Percentiles rank a stretch among this genome's conserved stretches.
Conservation (phyloP, 768 basidiomycete species). For the Phanerodontia chrysosporium region DNA sequence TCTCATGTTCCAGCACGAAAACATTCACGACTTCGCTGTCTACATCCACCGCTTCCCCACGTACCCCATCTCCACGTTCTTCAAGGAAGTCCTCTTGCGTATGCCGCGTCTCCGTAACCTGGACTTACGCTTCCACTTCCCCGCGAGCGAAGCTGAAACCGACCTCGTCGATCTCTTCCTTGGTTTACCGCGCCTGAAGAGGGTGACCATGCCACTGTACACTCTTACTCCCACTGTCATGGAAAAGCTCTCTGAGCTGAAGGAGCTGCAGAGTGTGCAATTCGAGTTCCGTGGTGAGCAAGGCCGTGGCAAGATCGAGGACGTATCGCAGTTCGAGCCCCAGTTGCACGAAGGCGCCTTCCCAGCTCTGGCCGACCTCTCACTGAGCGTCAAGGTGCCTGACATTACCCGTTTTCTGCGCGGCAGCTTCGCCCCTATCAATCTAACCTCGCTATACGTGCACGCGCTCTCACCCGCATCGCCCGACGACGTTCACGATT, state of each 20-base stretch:
- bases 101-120: slow-evolving; percentile 48
- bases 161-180: slow-evolving; percentile 36
- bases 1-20: slow-evolving; percentile 56
- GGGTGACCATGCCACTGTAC: slow-evolving; percentile 48
- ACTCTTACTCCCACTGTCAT: slow-evolving; percentile 43
- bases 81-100: slow-evolving; percentile 39
- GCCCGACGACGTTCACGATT: slow-evolving; percentile 35
- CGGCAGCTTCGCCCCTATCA: slow-evolving; percentile 40
- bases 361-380: slow-evolving; percentile 49
- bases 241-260: slow-evolving; percentile 41
- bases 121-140: slow-evolving; percentile 39
- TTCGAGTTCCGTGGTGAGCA: slow-evolving; percentile 48
- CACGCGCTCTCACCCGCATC: slow-evolving; percentile 44
- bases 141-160: slow-evolving; percentile 38
- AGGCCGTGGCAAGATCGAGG: slow-evolving; percentile 41
- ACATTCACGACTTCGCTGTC: slow-evolving; percentile 37
- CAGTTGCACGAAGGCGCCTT: slow-evolving; percentile 45
- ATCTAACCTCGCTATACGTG: slow-evolving; percentile 48
- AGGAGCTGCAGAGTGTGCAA: slow-evolving; percentile 42
- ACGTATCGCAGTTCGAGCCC: slow-evolving; percentile 43
- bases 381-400: slow-evolving; percentile 39
- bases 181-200: slow-evolving; percentile 40
- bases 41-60: slow-evolving; percentile 30
- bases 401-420: slow-evolving; percentile 44
- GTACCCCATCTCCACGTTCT: slow-evolving; percentile 25